Conservation (phyloP, 768 basidiomycete species). For the Suillus hirtellus region DNA sequence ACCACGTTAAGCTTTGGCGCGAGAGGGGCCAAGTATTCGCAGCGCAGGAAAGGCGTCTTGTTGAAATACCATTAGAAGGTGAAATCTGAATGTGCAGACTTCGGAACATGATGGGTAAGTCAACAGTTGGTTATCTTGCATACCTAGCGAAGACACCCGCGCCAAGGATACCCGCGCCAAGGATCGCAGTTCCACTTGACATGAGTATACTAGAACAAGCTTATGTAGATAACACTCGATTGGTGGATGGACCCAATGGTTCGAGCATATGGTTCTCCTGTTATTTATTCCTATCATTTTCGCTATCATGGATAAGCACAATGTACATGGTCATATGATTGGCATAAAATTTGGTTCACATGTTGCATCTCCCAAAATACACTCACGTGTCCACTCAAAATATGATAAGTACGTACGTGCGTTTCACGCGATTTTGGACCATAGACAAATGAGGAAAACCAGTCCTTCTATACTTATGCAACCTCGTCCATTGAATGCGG, state of each 20-base stretch:
- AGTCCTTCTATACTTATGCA: not conserved
- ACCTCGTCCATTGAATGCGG: not conserved
- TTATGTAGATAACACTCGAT: not conserved
- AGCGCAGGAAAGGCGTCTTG: slow-evolving; percentile 79
- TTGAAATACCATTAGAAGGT: slow-evolving; percentile 25
- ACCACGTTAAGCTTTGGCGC: slow-evolving; percentile 60
- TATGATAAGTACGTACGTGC: not conserved
- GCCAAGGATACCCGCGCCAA: slow-evolving; percentile 51
- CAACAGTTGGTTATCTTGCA: slow-evolving; percentile 20
- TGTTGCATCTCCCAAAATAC: not conserved
- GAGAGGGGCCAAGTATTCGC: slow-evolving; percentile 44
- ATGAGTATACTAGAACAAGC: slow-evolving; percentile 15
- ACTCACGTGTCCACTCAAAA: not conserved
- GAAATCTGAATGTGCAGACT: slow-evolving; percentile 15
- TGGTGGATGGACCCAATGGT: not conserved
- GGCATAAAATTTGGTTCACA: not conserved
- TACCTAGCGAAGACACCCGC: slow-evolving; percentile 80
- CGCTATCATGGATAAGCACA: not conserved
- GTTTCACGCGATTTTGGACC: not conserved
- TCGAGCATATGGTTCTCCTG: not conserved
- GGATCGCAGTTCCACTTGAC: slow-evolving; percentile 64
- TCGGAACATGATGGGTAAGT: slow-evolving; percentile 13
- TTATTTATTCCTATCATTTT: not conserved
- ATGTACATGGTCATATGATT: not conserved
- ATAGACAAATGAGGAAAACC: too few relatives aligned